These are phyloP conservation scores for Musa troglodytarum DNA, from an alignment of 176 grass and related monocot species.

Conservation along the genomic window DNA sequence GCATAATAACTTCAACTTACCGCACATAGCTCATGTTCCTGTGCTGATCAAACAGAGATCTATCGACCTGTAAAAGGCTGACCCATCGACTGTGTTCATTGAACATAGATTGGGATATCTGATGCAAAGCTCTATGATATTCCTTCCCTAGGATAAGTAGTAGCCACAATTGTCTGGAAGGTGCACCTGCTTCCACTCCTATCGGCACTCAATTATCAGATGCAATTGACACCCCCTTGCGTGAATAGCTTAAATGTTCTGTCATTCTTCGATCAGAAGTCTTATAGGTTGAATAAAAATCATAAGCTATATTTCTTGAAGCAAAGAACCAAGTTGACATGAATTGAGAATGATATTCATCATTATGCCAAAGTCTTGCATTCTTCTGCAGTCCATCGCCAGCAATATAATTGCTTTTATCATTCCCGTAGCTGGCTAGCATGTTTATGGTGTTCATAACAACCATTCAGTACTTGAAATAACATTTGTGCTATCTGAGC, in stretches of 20 bases:
- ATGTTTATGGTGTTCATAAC: constrained; percentile 29
- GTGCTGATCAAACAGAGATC: constrained; percentile 55
- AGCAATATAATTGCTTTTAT: constrained; percentile 9
- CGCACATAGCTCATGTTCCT: constrained; percentile 75
- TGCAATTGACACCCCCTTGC: neutral
- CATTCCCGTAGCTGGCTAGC: constrained; percentile 24
- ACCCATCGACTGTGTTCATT: constrained; percentile 23
- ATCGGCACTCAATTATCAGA: neutral
- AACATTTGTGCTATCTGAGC: constrained; percentile 30
- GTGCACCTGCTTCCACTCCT: constrained; percentile 13
- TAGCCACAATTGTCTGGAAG: constrained; percentile 53
- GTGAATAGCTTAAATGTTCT: constrained; percentile 14
- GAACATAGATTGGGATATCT: constrained; percentile 27
- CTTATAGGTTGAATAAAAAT: constrained; percentile 26
- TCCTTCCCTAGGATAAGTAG: constrained; percentile 11
- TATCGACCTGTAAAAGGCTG: constrained; percentile 22
- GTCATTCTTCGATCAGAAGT: constrained; percentile 16
- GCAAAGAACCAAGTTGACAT: neutral
- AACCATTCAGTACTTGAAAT: constrained; percentile 7
- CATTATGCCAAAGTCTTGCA: constrained; percentile 35
- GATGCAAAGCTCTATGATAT: constrained; percentile 25
- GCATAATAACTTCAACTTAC: constrained; percentile 12
- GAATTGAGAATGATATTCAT: neutral
- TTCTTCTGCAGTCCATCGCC: constrained; percentile 48
- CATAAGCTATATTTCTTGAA: neutral